phyloP scores from a whole-genome alignment of 1,284 basidiomycete genomes.

The Rhodotorula sp. region DNA sequence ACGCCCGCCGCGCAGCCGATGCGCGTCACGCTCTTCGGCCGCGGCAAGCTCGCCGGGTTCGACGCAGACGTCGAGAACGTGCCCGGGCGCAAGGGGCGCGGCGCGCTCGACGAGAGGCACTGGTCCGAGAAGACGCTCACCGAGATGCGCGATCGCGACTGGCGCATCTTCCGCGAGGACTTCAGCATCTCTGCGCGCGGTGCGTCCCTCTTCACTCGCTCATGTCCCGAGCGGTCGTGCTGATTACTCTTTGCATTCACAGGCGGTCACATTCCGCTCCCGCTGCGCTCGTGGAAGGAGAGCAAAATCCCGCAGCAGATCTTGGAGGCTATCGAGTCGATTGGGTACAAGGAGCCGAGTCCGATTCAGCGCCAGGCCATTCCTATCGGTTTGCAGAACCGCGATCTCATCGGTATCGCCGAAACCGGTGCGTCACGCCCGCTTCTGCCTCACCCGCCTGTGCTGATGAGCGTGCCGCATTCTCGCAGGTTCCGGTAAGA shows the following conservation, averaged over 20 bases:
- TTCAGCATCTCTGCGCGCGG: constrained; percentile 92
- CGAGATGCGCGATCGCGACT: constrained; percentile 97
- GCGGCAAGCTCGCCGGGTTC: constrained; percentile 42
- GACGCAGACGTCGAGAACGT: constrained; percentile 38
- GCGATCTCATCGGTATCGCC: constrained; percentile 96
- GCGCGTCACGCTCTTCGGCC: constrained; percentile 25
- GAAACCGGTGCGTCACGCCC: constrained; percentile 73
- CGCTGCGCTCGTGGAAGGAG: constrained; percentile 88
- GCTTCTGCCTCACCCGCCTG: neutral
- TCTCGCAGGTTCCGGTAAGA: constrained; percentile 87
- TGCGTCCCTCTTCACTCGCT: constrained; percentile 47
- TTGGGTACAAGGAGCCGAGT: constrained; percentile 95
- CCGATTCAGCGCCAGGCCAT: constrained; percentile 98
- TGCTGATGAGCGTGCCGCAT: neutral
- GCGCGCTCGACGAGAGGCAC: constrained; percentile 84
- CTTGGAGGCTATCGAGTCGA: constrained; percentile 77
- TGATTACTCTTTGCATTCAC: neutral
- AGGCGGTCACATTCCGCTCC: constrained; percentile 91
- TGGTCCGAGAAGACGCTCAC: constrained; percentile 93
- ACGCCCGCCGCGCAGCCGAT: constrained; percentile 10
- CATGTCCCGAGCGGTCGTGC: neutral
- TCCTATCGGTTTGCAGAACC: constrained; percentile 91
- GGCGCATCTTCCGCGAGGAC: constrained; percentile 98
- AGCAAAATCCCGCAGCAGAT: constrained; percentile 77
- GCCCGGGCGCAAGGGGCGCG: constrained; percentile 53